Conservation (phyloP, 768 basidiomycete genomes). For the Lactarius hatsudake region DNA sequence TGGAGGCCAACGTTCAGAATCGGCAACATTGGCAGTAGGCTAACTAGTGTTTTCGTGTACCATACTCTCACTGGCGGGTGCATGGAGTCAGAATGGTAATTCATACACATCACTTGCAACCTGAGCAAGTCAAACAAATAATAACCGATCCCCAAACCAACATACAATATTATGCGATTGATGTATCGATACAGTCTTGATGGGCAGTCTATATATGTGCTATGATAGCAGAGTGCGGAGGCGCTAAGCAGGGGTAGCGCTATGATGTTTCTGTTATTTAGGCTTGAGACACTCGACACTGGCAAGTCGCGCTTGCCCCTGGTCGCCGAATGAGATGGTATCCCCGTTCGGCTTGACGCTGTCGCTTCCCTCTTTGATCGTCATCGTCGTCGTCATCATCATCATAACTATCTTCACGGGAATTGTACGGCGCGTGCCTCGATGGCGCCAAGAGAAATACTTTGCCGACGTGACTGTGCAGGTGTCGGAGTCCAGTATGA, state of each 20-base stretch:
- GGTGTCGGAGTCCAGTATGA: constrained; percentile 48
- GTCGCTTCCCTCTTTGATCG: constrained; percentile 29
- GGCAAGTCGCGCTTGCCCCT: constrained; percentile 45
- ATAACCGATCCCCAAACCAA: neutral
- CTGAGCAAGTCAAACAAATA: no score
- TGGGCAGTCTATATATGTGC: neutral
- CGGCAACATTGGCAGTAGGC: no score
- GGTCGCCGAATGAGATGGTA: constrained; percentile 56
- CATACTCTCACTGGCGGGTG: no score
- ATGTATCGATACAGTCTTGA: neutral
- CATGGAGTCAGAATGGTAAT: no score
- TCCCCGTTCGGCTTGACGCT: constrained; percentile 25
- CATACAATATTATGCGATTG: neutral
- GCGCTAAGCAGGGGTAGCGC: no score
- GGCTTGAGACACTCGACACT: constrained; percentile 46
- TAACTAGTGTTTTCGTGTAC: no score
- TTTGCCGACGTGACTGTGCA: neutral
- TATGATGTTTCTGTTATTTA: neutral
- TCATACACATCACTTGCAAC: no score
- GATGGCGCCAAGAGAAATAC: neutral
- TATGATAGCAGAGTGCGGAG: neutral
- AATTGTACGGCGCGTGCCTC: neutral
- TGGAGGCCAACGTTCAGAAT: no score
- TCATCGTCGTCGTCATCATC: constrained; percentile 28
- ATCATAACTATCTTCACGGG: neutral